Percentiles rank a stretch among this genome's conserved stretches.
phyloP scores from a whole-genome alignment of 768 basidiomycete genomes.

The Coprinellus micaceus region DNA sequence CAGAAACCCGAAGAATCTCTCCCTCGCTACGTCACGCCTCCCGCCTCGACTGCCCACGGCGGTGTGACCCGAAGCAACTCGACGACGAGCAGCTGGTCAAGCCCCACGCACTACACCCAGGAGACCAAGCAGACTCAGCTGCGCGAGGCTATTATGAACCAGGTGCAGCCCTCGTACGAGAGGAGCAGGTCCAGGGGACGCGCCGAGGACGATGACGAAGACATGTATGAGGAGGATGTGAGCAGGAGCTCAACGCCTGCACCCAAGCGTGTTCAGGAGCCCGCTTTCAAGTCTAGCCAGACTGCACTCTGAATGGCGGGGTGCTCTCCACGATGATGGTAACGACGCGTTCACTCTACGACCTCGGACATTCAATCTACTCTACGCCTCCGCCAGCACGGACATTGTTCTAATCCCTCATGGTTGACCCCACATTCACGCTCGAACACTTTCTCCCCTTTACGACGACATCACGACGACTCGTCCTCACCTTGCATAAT shows the following conservation, averaged over 20 bases:
- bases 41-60: not conserved
- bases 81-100: slow-evolving; percentile 9
- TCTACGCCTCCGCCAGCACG: no score
- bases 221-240: not conserved
- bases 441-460: not conserved
- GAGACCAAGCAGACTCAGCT: slow-evolving; percentile 6
- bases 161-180: not conserved
- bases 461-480: not conserved
- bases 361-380: no score
- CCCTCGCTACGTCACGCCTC: slow-evolving; percentile 47
- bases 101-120: not conserved
- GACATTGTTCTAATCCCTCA: no score
- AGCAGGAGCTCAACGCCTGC: not conserved
- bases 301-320: slow-evolving; percentile 11
- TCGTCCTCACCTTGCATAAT: not conserved
- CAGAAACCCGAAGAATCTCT: slow-evolving; percentile 60
- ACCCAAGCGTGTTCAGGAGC: slow-evolving; percentile 1
- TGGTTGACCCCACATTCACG: not conserved
- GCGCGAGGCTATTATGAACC: not conserved
- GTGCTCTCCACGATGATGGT: no score
- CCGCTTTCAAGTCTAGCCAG: slow-evolving; percentile 15
- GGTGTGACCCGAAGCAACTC: slow-evolving; percentile 10
- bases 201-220: not conserved
- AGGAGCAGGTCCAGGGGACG: not conserved
- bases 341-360: no score